These are phyloP conservation scores for Gliomastix tumulicola DNA, from an alignment of 2,329 filamentous ascomycete genomes.

Conservation along the genomic window DNA sequence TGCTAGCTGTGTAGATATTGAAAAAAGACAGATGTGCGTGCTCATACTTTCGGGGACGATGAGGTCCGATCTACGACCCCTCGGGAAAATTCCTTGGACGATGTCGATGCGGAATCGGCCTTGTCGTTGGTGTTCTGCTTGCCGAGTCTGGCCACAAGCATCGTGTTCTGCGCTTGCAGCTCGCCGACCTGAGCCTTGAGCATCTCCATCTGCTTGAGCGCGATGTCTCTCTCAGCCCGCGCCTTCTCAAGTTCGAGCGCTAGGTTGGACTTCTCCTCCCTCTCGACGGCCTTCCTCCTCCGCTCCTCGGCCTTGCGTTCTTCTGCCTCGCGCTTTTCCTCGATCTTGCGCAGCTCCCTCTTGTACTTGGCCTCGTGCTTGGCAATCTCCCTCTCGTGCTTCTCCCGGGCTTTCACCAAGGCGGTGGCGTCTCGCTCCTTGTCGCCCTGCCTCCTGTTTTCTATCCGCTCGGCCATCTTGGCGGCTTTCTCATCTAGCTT, in stretches of 20 bases:
- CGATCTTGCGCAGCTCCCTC: conserved; percentile 56
- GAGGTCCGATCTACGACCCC: too few species aligned
- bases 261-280: conserved; percentile 43
- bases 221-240: conserved; percentile 43
- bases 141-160: conserved; percentile 48
- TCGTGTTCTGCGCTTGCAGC: conserved; percentile 53
- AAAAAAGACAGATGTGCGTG: too few species aligned
- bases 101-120: conserved; percentile 1
- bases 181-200: conserved; percentile 48
- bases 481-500: conserved; percentile 58
- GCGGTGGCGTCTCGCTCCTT: conserved; percentile 41
- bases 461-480: conserved; percentile 42
- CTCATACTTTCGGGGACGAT: too few species aligned
- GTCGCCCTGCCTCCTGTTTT: conserved; percentile 36
- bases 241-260: conserved; percentile 45
- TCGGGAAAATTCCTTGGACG: too few species aligned
- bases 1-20: too few species aligned
- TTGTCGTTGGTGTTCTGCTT: conserved; percentile 10
- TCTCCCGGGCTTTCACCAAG: conserved; percentile 52
- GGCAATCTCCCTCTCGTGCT: conserved; percentile 54
- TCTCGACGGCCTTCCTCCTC: conserved; percentile 41
- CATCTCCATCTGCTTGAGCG: conserved; percentile 44
- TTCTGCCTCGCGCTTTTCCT: conserved; percentile 57
- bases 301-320: conserved; percentile 49
- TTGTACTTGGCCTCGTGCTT: conserved; percentile 63